These are phyloP conservation scores for Cryphonectria nitschkei DNA, from an alignment of 2,329 filamentous ascomycete genomes.

Conservation along the genomic window DNA sequence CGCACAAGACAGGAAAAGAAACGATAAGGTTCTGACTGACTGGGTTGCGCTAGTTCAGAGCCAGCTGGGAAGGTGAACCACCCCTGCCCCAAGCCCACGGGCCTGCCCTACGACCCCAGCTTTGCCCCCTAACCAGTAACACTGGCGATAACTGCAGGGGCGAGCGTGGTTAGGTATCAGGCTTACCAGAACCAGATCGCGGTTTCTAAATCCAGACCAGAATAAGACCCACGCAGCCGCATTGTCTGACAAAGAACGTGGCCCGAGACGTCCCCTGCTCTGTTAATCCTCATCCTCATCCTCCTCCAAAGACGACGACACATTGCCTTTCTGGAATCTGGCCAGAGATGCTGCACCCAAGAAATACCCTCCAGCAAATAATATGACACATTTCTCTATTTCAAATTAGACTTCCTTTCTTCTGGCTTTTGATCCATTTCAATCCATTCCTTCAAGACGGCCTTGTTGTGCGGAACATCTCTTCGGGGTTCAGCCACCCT, in stretches of 20 bases:
- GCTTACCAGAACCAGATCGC: background rate
- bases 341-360: background rate
- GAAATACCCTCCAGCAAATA: background rate
- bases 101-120: slow-evolving; percentile 5
- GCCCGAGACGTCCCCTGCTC: slow-evolving; percentile 3
- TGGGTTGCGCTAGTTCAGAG: background rate
- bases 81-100: background rate
- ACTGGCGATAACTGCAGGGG: background rate
- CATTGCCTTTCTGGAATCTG: background rate
- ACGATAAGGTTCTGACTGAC: slow-evolving; percentile 4
- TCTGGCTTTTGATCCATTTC: background rate
- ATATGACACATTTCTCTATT: background rate
- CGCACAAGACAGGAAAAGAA: background rate
- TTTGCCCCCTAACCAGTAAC: background rate
- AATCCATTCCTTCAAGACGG: background rate
- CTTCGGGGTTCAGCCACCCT: background rate
- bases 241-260: slow-evolving; percentile 18
- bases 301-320: background rate
- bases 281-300: background rate
- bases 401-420: background rate
- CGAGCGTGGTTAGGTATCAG: background rate
- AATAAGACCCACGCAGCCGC: slow-evolving; percentile 6
- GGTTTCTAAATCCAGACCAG: slow-evolving; percentile 12
- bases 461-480: background rate
- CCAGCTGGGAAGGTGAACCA: background rate